These are phyloP conservation scores for Trichoderma pleuroti DNA, from an alignment of 2,329 filamentous ascomycete species.

Conservation along the genomic window DNA sequence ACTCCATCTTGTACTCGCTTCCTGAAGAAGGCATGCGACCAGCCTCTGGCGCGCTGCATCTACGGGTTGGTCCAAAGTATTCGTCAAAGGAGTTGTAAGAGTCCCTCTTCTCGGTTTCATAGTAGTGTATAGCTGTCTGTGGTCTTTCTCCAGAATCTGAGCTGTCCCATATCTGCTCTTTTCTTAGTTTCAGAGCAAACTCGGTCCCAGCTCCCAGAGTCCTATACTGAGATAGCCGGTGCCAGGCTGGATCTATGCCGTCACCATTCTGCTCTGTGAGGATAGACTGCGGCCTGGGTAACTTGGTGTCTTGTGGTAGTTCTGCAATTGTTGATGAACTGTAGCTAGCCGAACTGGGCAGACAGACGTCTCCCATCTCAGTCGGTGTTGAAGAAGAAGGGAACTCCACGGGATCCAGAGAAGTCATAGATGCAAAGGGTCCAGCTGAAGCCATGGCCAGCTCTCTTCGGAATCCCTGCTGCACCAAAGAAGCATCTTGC, in stretches of 20 bases:
- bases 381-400: neutral
- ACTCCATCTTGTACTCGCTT: neutral
- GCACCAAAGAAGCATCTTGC: slow-evolving; percentile 63
- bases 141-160: neutral
- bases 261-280: neutral
- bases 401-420: slow-evolving; percentile 30
- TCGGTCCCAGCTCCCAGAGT: slow-evolving; percentile 25
- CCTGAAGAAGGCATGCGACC: neutral
- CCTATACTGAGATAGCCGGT: slow-evolving; percentile 20
- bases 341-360: neutral
- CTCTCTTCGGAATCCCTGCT: slow-evolving; percentile 62
- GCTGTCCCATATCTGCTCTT: slow-evolving; percentile 25
- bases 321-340: neutral
- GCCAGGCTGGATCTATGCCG: neutral
- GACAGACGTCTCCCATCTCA: slow-evolving; percentile 19
- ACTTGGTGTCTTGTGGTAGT: neutral
- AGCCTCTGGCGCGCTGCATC: neutral
- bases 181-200: slow-evolving; percentile 23
- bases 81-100: slow-evolving; percentile 14
- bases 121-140: neutral
- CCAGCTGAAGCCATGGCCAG: slow-evolving; percentile 46
- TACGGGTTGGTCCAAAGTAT: neutral
- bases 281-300: neutral
- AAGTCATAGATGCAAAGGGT: slow-evolving; percentile 40
- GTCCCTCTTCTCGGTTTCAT: slow-evolving; percentile 11